phyloP scores from a whole-genome alignment of 495 filamentous ascomycete species.

The Amniculicola lignicola region DNA sequence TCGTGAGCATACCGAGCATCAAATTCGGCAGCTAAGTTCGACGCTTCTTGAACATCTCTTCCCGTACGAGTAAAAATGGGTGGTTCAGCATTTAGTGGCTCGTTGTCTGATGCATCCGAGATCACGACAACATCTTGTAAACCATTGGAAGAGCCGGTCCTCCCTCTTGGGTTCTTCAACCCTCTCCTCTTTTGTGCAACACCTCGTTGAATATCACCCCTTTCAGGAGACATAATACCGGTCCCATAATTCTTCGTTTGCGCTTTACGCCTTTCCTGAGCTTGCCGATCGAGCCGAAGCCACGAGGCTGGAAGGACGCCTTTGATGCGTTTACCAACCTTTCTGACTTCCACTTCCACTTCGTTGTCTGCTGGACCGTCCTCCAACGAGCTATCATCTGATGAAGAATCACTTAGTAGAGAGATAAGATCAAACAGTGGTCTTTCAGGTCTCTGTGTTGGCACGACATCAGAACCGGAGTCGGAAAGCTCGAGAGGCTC shows the following conservation, averaged over 20 bases:
- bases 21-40: constrained; percentile 3
- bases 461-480: not conserved
- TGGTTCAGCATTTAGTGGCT: not conserved
- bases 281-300: constrained; percentile 66
- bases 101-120: constrained; percentile 29
- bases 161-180: not conserved
- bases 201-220: constrained; percentile 48
- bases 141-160: not conserved
- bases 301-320: constrained; percentile 91
- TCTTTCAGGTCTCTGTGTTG: not conserved
- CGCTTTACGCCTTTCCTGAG: constrained; percentile 42
- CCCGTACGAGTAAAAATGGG: not conserved
- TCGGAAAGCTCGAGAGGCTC: not conserved
- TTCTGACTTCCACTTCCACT: constrained; percentile 40
- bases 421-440: not conserved
- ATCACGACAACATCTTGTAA: constrained; percentile 1
- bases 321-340: constrained; percentile 58
- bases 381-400: not conserved
- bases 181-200: constrained; percentile 41
- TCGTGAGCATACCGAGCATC: constrained; percentile 31
- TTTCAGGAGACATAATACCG: constrained; percentile 20
- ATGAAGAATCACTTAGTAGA: constrained; percentile 17
- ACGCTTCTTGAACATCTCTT: not conserved
- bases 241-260: constrained; percentile 8
- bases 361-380: constrained; percentile 29